Evolutionary conservation across 2,329 filamentous ascomycete genomes (phyloP), one percentile per base, ranked within the genome.

Genomic region (Clonostachys byssicola): DNA sequence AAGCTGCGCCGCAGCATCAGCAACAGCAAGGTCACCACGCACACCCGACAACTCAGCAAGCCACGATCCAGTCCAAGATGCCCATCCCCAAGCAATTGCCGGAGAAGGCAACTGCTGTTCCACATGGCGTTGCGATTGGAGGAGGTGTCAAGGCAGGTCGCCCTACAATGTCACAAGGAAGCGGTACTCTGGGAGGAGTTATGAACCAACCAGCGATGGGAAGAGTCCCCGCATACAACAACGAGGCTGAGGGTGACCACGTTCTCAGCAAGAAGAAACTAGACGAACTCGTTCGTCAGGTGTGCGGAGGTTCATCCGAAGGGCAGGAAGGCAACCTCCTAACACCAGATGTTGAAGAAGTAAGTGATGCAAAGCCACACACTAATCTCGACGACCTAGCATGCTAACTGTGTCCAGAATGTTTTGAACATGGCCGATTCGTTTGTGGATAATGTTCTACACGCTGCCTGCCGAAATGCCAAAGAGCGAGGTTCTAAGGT

Each of bases 191-290:
- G 1, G 87, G 87, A 46, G 91, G 91, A 46, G 85, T 94, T 44
- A 88, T 96, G 78, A 85, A 86, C 45, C 91, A 96, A 60, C 92
- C 94, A 1, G 89, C 89, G 3, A 80, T 97, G 51, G 74, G 85
- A 47, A 92, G 91, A 60, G 82, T 89, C 41, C 89, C 91, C 0
- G 83, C 85, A 0, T 95, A 89, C 65, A 88, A 89, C 48, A 84
- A 96, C 49, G 92, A 97, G 63, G 89, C 89, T 33, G 92, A 96
- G 61, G 91, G 90, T 23, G 91, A 96, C 59, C 86, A 92, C 40
- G 88, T 99, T 2, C 75, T 99, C n/a, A 95, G 88, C 71, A 96
- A 96, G 80, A 95, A 95, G 72, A 97, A 96, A 71, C 78, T 99
- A 39, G 92, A 99, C 60, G 92, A 96, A 63, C 78, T 99, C 36